Evolutionary conservation across 2,329 filamentous ascomycete species (phyloP).

Genomic region (Aspergillus texensis): DNA sequence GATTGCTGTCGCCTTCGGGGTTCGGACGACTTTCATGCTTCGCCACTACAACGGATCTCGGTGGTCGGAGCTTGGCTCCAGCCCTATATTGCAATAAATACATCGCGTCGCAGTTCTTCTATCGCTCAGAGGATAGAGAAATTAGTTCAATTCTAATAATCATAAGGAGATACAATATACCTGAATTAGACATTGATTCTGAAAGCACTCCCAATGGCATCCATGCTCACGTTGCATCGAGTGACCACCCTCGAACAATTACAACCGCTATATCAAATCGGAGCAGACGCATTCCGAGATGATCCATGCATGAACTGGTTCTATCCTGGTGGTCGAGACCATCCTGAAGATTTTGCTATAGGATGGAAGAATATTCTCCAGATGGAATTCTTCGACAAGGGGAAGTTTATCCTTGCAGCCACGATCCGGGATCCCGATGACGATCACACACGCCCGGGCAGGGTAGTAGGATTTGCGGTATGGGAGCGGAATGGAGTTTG

Average conservation of each 20-base stretch:
- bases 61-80: neutral
- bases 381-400: neutral
- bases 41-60: neutral
- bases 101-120: neutral
- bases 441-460: neutral
- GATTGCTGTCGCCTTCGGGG: neutral
- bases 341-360: neutral
- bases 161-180: too few species aligned
- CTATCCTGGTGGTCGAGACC: neutral
- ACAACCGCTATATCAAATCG: neutral
- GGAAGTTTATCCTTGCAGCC: neutral
- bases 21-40: neutral
- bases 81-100: neutral
- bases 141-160: too few species aligned
- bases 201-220: neutral
- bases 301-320: neutral
- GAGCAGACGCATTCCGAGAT: neutral
- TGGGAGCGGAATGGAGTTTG: neutral
- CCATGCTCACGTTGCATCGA: neutral
- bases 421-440: neutral
- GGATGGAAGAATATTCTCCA: neutral
- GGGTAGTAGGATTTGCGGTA: neutral
- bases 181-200: fast-evolving
- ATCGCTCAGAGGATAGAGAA: neutral
- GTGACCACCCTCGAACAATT: neutral